Evolutionary conservation across 108 stramenopile genomes (phyloP).

Genomic region (Parietichytrium sp.): DNA sequence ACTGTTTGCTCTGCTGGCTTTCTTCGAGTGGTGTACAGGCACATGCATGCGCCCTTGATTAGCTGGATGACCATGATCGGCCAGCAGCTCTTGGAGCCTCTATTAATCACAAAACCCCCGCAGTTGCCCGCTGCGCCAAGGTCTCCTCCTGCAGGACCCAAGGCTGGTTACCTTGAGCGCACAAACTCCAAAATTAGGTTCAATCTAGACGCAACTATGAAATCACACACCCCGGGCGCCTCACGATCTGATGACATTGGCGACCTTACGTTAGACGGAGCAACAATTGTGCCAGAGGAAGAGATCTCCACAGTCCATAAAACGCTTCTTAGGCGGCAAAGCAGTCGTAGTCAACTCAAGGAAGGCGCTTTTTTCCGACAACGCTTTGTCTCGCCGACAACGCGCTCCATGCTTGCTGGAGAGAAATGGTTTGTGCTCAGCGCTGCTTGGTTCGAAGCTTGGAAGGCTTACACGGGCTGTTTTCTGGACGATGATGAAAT

Average conservation of each 20-base stretch:
- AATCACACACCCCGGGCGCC: no score
- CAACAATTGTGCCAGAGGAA: no score
- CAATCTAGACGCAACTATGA: no score
- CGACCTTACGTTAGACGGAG: no score
- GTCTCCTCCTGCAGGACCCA: no score
- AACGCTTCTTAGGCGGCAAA: not conserved
- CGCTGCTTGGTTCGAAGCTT: not conserved
- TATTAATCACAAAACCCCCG: not conserved
- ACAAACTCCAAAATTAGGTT: no score
- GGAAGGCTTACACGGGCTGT: slow-evolving; percentile 18
- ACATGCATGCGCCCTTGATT: not conserved
- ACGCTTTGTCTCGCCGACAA: not conserved
- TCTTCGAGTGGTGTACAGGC: not conserved
- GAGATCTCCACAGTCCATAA: no score
- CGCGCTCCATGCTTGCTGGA: not conserved
- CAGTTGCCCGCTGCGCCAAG: not conserved
- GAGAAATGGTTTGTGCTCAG: not conserved
- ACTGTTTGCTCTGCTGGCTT: not conserved
- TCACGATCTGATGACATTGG: no score
- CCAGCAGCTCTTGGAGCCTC: not conserved
- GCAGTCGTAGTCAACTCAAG: not conserved
- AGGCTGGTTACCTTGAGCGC: no score
- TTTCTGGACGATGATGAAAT: not conserved
- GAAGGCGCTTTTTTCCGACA: not conserved
- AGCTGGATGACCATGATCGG: not conserved